Evolutionary conservation across 441 rosid species (phyloP).

Genomic region (Gossypium schwendimanii): DNA sequence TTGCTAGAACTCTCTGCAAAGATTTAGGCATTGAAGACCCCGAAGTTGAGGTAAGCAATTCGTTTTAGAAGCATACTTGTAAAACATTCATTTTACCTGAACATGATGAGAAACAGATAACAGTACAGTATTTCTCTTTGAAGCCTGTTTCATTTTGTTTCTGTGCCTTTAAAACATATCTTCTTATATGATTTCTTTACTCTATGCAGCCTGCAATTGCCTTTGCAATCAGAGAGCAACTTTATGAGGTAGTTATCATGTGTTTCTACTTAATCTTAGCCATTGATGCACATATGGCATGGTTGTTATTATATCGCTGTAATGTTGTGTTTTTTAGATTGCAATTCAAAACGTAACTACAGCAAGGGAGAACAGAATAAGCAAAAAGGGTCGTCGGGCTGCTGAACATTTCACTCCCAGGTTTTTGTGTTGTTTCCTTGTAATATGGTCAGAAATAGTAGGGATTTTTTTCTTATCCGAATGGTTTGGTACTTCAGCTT

Average conservation of each 20-base stretch:
- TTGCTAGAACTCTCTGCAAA: slow-evolving; percentile 71
- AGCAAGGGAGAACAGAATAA: slow-evolving; percentile 73
- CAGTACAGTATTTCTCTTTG: not conserved
- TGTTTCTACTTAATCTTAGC: not conserved
- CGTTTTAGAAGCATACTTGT: not conserved
- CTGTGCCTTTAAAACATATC: not conserved
- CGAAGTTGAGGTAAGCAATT: slow-evolving; percentile 74
- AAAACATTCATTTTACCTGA: not conserved
- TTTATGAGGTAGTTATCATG: slow-evolving; percentile 56
- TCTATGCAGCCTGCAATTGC: slow-evolving; percentile 78
- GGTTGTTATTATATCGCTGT: slow-evolving; percentile 4
- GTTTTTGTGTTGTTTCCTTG: slow-evolving; percentile 24
- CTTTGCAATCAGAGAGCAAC: slow-evolving; percentile 85
- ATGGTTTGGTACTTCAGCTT: not conserved
- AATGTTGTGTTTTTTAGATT: slow-evolving; percentile 40
- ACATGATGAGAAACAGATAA: not conserved
- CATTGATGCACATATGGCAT: not conserved
- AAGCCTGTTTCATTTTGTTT: slow-evolving; percentile 3
- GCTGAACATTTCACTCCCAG: slow-evolving; percentile 54
- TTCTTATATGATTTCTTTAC: not conserved
- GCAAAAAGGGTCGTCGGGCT: slow-evolving; percentile 79
- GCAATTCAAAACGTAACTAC: slow-evolving; percentile 81
- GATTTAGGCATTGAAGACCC: slow-evolving; percentile 84
- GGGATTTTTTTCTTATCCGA: not conserved
- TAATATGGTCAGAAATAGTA: not conserved